Percentiles rank a stretch among this genome's conserved stretches.
Evolutionary conservation across 2,329 filamentous ascomycete genomes (phyloP).

Genomic region (Cadophora sp.): DNA sequence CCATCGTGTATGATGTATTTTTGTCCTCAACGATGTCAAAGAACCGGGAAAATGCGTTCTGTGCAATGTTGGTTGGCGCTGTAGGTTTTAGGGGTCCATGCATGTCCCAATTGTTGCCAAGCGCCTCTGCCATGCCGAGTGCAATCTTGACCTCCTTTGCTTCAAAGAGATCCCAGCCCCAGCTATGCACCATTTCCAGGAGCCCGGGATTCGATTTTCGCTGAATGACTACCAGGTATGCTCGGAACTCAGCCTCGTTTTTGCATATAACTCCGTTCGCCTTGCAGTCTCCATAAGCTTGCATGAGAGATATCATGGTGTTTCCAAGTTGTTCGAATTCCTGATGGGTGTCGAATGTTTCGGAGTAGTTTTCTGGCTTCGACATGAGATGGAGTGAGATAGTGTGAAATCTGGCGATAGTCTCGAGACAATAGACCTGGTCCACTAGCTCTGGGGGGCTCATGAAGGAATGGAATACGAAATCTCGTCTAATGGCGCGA

Average conservation of each 20-base stretch:
- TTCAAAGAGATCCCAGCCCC: slow-evolving; percentile 62
- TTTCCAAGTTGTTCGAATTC: slow-evolving; percentile 73
- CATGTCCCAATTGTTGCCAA: slow-evolving; percentile 64
- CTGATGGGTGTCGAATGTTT: slow-evolving; percentile 70
- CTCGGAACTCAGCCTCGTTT: slow-evolving; percentile 71
- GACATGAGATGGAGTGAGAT: slow-evolving; percentile 69
- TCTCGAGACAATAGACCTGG: slow-evolving; percentile 69
- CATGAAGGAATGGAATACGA: slow-evolving; percentile 70
- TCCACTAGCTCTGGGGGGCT: slow-evolving; percentile 59
- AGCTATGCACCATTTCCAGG: slow-evolving; percentile 59
- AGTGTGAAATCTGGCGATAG: slow-evolving; percentile 71
- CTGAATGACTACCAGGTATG: slow-evolving; percentile 69
- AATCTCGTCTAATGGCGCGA: slow-evolving; percentile 70
- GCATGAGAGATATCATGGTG: slow-evolving; percentile 67
- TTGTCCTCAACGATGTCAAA: slow-evolving; percentile 65
- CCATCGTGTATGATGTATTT: slow-evolving; percentile 71
- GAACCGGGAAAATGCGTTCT: slow-evolving; percentile 59
- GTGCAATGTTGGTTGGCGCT: slow-evolving; percentile 49
- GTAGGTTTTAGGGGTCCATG: slow-evolving; percentile 61
- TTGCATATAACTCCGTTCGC: slow-evolving; percentile 62
- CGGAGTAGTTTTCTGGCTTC: slow-evolving; percentile 59
- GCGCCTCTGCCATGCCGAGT: slow-evolving; percentile 63
- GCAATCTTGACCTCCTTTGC: slow-evolving; percentile 67
- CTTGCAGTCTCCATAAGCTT: slow-evolving; percentile 70
- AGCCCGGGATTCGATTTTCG: slow-evolving; percentile 62